Percentiles rank a stretch among this genome's conserved stretches.
phyloP scores from a whole-genome alignment of 2,329 filamentous ascomycete genomes.

The Alternaria angustiovoidea region DNA sequence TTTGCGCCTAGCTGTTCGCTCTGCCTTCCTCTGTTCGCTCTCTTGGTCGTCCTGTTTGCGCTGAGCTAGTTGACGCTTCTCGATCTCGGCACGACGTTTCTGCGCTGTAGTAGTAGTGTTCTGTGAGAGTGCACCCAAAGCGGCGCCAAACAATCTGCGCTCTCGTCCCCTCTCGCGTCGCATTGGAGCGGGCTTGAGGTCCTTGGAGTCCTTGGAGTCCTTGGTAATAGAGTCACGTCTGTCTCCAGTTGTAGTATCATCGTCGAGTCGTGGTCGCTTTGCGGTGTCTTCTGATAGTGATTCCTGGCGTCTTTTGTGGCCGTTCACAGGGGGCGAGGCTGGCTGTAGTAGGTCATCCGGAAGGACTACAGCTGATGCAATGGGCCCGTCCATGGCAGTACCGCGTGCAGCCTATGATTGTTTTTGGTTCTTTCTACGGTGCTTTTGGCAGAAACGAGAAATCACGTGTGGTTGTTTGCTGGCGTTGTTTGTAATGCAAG shows the following conservation, averaged over 20 bases:
- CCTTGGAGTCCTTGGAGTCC: constrained; percentile 27
- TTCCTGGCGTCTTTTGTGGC: constrained; percentile 63
- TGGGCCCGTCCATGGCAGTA: constrained; percentile 49
- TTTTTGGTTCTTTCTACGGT: background rate
- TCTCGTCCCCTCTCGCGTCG: constrained; percentile 78
- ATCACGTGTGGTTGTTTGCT: constrained; percentile 6
- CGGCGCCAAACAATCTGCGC: constrained; percentile 83
- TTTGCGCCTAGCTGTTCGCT: constrained; percentile 70
- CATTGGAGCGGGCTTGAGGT: constrained; percentile 48
- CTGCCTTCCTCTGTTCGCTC: constrained; percentile 71
- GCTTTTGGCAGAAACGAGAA: background rate
- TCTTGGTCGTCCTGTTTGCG: constrained; percentile 75
- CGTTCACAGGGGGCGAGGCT: constrained; percentile 37
- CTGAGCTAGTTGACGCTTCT: constrained; percentile 80
- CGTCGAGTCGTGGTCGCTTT: constrained; percentile 63
- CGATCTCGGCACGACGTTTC: constrained; percentile 79
- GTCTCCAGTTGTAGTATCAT: constrained; percentile 32
- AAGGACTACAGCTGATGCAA: constrained; percentile 64
- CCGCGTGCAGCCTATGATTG: background rate
- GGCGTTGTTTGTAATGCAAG: background rate
- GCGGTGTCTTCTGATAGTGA: constrained; percentile 58
- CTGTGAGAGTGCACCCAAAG: constrained; percentile 81
- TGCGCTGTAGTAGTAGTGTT: constrained; percentile 67
- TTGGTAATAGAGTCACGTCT: constrained; percentile 25
- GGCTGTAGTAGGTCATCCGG: constrained; percentile 53